phyloP scores from a whole-genome alignment of 495 filamentous ascomycete genomes.

The Aspergillus sclerotioniger region DNA sequence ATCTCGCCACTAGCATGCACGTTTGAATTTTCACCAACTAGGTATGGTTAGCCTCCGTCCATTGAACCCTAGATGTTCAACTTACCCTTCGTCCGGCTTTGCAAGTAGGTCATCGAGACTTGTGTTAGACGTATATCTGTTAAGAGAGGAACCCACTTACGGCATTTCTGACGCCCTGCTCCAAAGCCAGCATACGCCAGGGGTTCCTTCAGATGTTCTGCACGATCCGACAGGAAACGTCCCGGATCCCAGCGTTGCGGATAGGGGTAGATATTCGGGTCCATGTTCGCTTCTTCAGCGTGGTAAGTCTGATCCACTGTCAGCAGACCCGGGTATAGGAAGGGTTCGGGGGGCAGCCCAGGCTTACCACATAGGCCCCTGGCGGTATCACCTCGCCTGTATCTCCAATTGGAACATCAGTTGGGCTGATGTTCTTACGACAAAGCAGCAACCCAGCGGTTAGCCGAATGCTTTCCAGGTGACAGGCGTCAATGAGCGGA shows the following conservation, averaged over 20 bases:
- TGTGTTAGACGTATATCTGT: not conserved
- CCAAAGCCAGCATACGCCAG: not conserved
- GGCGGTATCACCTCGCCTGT: conserved; percentile 2
- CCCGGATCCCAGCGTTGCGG: conserved; percentile 9
- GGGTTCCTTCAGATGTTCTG: not conserved
- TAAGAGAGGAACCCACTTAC: not conserved
- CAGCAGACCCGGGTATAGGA: not conserved
- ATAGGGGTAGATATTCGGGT: conserved; percentile 2
- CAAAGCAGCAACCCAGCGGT: not conserved
- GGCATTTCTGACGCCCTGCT: not conserved
- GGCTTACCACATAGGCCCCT: conserved; percentile 2
- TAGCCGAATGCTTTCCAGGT: not conserved
- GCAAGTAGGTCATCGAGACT: not conserved
- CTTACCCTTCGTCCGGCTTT: conserved; percentile 7
- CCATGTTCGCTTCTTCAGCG: not conserved
- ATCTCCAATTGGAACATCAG: not conserved
- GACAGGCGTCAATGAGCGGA: not conserved
- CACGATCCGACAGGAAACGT: conserved; percentile 1
- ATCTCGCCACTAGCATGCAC: not conserved
- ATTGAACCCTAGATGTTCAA: not conserved
- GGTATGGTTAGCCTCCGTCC: not conserved
- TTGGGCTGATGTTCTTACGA: conserved; percentile 5
- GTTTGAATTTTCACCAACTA: not conserved
- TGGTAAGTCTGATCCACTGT: not conserved
- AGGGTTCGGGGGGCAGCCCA: not conserved